A percentile compares a stretch with the other conserved stretches of the same genome.
Conservation (phyloP, 1,284 basidiomycete genomes). For the Sporisorium iseilematis-ciliati region DNA sequence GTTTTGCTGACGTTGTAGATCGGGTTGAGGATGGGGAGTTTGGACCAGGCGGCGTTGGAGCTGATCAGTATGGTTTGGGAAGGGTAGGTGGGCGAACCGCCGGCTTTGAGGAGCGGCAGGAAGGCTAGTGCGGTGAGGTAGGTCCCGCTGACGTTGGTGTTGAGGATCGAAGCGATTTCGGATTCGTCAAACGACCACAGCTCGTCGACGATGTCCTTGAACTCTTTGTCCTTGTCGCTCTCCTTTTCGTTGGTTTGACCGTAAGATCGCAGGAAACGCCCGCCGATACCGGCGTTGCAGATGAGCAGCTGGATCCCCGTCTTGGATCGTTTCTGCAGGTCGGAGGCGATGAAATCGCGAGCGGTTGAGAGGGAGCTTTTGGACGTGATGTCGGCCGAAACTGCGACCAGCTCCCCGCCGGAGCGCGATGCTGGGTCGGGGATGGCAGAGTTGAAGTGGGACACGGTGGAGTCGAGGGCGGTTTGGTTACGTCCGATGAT, state of each 20-base stretch:
- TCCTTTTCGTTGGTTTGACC: background rate
- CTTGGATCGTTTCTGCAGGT: conserved; percentile 13
- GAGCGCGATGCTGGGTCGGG: conserved; percentile 1
- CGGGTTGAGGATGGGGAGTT: conserved; percentile 52
- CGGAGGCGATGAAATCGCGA: conserved; percentile 10
- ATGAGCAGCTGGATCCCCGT: conserved; percentile 37
- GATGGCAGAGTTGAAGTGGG: conserved; percentile 12
- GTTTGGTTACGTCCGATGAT: conserved; percentile 46
- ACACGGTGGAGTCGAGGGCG: conserved; percentile 25
- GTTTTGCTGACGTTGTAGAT: conserved; percentile 58
- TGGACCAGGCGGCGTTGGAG: conserved; percentile 50
- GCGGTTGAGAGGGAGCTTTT: conserved; percentile 36
- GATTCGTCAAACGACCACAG: conserved; percentile 39
- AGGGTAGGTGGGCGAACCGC: conserved; percentile 9
- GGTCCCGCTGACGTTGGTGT: conserved; percentile 45
- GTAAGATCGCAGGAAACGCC: conserved; percentile 36
- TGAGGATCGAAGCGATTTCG: conserved; percentile 32
- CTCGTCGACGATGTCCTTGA: conserved; percentile 35
- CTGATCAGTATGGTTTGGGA: conserved; percentile 49
- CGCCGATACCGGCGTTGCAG: conserved; percentile 48
- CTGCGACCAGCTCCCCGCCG: conserved; percentile 24
- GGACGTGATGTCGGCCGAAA: conserved; percentile 42
- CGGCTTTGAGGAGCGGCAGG: conserved; percentile 37
- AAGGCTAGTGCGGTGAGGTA: conserved; percentile 46
- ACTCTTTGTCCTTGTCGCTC: conserved; percentile 21